Conservation (phyloP, 768 basidiomycete species). For the Naganishia friedmannii region DNA sequence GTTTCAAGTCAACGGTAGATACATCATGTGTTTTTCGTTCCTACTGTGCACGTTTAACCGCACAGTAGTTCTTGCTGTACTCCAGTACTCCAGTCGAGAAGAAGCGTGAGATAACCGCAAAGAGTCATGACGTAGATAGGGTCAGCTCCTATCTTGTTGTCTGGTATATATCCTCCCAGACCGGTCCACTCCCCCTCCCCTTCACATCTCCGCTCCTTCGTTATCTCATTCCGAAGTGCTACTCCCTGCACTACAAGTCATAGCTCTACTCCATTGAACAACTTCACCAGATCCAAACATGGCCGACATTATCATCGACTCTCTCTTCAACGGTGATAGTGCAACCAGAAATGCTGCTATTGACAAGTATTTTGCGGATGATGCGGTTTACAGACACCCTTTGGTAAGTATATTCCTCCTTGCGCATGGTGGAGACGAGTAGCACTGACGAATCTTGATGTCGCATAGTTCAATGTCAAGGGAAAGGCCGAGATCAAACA, state of each 20-base stretch:
- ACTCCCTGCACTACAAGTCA: background rate
- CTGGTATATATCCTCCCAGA: background rate
- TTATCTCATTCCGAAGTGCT: background rate
- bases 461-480: slow-evolving; percentile 12
- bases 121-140: slow-evolving; percentile 14
- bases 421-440: background rate
- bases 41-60: background rate
- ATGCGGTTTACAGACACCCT: slow-evolving; percentile 24
- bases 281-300: background rate
- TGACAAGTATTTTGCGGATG: slow-evolving; percentile 17
- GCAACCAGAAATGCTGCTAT: slow-evolving; percentile 9
- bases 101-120: background rate
- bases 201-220: background rate
- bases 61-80: background rate
- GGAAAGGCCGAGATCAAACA: slow-evolving; percentile 25
- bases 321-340: slow-evolving; percentile 6
- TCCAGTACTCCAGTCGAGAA: slow-evolving; percentile 13
- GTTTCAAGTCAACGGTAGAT: background rate
- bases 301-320: slow-evolving; percentile 10
- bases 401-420: background rate
- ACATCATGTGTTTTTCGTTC: background rate
- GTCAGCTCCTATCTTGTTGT: background rate
- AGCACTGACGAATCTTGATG: background rate
- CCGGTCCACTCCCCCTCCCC: background rate
- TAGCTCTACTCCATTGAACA: background rate